Evolutionary conservation across 2,329 filamentous ascomycete genomes (phyloP), one percentile per base, ranked within the genome.

Genomic region (Rutstroemia sp.): DNA sequence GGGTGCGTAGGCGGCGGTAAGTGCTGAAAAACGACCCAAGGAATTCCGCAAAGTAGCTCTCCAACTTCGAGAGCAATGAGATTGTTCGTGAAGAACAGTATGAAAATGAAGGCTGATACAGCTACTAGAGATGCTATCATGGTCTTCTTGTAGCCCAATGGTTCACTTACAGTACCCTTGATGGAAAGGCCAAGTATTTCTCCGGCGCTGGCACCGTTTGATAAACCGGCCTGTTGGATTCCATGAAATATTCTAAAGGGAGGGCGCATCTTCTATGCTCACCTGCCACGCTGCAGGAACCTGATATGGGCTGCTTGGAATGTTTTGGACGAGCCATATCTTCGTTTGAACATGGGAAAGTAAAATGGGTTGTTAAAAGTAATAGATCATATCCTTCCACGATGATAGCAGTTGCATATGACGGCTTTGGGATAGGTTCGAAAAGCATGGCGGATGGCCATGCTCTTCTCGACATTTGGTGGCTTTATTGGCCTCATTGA

Each of bases 321-420:
- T 63, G 60, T 71, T 46, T 54, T 72, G 59, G 8, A 60, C 39
- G 6, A 63, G 47, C 73, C 73, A 56, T 73, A 76, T 58, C 65
- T 72, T 63, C 58, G 67, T 19, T 64, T 68, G 63, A 67, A 73
- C 63, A 56, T 61, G 5, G 60, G 71, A 67, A 66, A 57, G 59
- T 56, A 58, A 63, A 68, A 37, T 67, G 66, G 49, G 62, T 68
- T 46, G 61, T 65, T 47, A 68, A 54, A 48, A 68, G 58, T 53
- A 61, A 64, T 58, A 94, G 78, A 68, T 95, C 90, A 74, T 92
- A 95, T 37, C 89, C 90, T 71, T 95, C 90, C 91, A 96, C 96
- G 66, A 82, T 83, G 67, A 95, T 94, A 69, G 88, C 92, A 0
- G 89, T 92, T 90, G 89, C 90, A 96, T 21, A 75, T 79, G 56